Base-by-base conservation (phyloP, 345 rosid species). In the Laguncularia racemosa region DNA sequence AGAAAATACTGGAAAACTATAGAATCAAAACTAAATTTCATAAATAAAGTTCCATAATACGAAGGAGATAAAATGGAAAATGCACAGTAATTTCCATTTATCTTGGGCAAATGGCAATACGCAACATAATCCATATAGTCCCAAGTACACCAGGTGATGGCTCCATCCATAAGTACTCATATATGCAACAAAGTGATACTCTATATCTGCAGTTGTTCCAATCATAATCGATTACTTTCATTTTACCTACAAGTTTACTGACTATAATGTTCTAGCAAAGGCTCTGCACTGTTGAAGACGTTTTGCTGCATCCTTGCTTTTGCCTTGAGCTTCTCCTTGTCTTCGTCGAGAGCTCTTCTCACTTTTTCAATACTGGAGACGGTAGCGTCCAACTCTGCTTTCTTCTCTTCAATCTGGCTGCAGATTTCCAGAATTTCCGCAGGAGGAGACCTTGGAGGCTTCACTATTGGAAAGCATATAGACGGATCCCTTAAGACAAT, bases 391-490 rank as follows among this genome's bases (percentile, higher is more conserved):
- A 69, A 46, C 16, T 67, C 52, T 11, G 0, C 44, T 58, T 44
- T 55, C 49, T 23, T 12, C 17, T 46, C 57, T 60, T 62, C 21
- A 2, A 66, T 18, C 49, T 52, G 19, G 48, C 17, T 58, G 59
- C 40, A 0, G 13, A 40, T 38, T 61, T 47, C 21, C 13, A 26
- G 16, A n/a, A 20, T 59, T 45, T 18, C 54, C 0, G 60, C 46
- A 48, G 66, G 20, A 15, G 48, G 7, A 15, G 14, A 38, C 20
- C 4, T 20, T 23, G 51, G 69, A 1, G 55, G 46, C 6, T 23
- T 2, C 0, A 12, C 52, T 19, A 71, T 78, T 2, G 76, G 84
- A 55, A 82, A 82, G 61, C 74, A 65, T 16, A 82, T 66, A 12
- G 57, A 70, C 0, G 81, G 80, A 44, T 53, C 53, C 80, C 87